phyloP scores from a whole-genome alignment of 768 basidiomycete genomes.

The Pisolithus orientalis region DNA sequence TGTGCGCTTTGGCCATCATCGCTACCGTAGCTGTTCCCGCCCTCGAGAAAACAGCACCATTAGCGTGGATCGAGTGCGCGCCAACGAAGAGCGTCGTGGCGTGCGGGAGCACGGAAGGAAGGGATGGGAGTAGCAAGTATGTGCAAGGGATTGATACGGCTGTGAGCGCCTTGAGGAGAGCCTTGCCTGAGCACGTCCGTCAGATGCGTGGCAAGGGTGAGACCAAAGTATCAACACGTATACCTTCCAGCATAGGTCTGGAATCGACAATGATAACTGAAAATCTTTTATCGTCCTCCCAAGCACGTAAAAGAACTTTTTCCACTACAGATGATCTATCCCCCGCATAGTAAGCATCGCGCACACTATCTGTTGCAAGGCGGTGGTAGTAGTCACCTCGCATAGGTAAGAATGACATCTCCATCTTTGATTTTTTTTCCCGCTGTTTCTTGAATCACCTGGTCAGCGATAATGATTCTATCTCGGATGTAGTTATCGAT shows the following conservation, averaged over 20 bases:
- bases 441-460: conserved; percentile 86
- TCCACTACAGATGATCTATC: conserved; percentile 90
- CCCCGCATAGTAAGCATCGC: conserved; percentile 1
- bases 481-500: conserved; percentile 95
- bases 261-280: conserved; percentile 93
- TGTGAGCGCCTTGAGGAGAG: conserved; percentile 64
- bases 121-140: conserved; percentile 84
- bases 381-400: conserved; percentile 48
- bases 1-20: conserved; percentile 88
- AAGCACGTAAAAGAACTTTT: conserved; percentile 75
- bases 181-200: conserved; percentile 53
- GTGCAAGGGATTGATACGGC: conserved; percentile 73
- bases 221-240: background rate
- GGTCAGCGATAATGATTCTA: conserved; percentile 86
- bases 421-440: conserved; percentile 92
- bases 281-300: conserved; percentile 68
- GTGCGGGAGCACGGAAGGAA: conserved; percentile 73
- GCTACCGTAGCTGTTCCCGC: conserved; percentile 95
- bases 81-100: conserved; percentile 85
- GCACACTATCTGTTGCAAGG: background rate
- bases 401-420: conserved; percentile 89
- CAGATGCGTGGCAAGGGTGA: background rate
- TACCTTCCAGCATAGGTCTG: conserved; percentile 89
- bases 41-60: conserved; percentile 89
- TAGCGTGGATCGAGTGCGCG: conserved; percentile 90